These are phyloP conservation scores for Cladosporium sp. DNA, from an alignment of 2,329 filamentous ascomycete genomes.

Conservation along the genomic window DNA sequence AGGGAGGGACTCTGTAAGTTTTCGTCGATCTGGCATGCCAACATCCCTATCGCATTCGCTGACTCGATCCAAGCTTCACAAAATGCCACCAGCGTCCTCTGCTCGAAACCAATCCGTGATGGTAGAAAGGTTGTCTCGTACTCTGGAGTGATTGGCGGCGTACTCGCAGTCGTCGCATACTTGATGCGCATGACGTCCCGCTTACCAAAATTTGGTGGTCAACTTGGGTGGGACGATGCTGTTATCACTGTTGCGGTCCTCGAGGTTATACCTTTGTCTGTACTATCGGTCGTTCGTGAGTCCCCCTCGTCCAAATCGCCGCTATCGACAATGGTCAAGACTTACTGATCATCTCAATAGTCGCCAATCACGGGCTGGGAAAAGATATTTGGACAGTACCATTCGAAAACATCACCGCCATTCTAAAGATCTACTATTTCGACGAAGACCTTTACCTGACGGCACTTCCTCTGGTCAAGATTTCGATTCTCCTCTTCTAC, in stretches of 20 bases:
- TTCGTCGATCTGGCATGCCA: too few relatives aligned
- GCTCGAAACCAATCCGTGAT: constrained; percentile 13
- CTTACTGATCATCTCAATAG: background rate
- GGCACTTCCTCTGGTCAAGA: constrained; percentile 28
- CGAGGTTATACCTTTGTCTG: constrained; percentile 13
- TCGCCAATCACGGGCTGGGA: constrained; percentile 21
- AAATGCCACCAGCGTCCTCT: constrained; percentile 8
- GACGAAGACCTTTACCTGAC: constrained; percentile 16
- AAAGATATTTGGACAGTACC: constrained; percentile 22
- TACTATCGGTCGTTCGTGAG: constrained; percentile 9
- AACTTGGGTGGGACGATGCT: constrained; percentile 13
- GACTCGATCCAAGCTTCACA: constrained; percentile 6
- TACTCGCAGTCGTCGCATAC: constrained; percentile 17
- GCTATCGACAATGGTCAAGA: background rate
- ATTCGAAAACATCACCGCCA: constrained; percentile 17
- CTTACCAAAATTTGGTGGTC: constrained; percentile 12
- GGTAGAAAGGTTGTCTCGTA: constrained; percentile 12
- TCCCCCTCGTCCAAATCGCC: background rate
- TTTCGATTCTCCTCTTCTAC: constrained; percentile 32
- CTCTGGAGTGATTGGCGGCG: constrained; percentile 16
- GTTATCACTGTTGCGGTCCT: constrained; percentile 12
- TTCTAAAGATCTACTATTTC: constrained; percentile 14
- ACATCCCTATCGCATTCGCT: background rate
- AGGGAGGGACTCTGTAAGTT: constrained; percentile 7
- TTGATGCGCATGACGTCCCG: constrained; percentile 15